Evolutionary conservation across 495 filamentous ascomycete genomes (phyloP), one percentile per base, ranked within the genome.

Genomic region (Platismatia glauca): DNA sequence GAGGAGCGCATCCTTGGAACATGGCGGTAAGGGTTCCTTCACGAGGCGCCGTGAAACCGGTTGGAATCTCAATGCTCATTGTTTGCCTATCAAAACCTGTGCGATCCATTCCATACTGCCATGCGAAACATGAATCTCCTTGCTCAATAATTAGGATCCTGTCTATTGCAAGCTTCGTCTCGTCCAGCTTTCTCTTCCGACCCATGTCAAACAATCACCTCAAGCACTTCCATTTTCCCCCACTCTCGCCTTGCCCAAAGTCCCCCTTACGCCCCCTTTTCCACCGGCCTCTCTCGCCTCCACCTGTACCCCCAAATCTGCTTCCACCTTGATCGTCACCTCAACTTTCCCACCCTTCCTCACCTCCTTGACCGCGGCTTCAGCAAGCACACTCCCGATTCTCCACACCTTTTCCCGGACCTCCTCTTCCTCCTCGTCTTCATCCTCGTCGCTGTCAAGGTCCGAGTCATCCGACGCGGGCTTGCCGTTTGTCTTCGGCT

Each of bases 311-410:
- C 78, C 78, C 56, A 96, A 75, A 73, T 97, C 91, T 22, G 81
- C 81, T 48, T 80, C 83, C 61, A 97, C 88, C 68, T 90, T 92
- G 64, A 98, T 81, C 71, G 88, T 93, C 55, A 97, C 85, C 81
- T 97, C 94, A 65, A 97, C 85, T 79, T 94, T 96, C 66, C 82
- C 81, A 43, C 89, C 89, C 79, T 91, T 92, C 84, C 89, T 90
- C 61, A 91, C 84, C 62, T 80, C 89, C 74, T 81, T 86, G 69
- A 97, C 73, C 37, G 86, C 88, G 15, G 89, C 88, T 78, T 98
- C 94, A 55, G 91, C 92, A 56, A 98, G 83, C 57, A 89, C 80
- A 62, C 79, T 85, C 62, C 88, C 88, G 37, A 91, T 83, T 78
- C 93, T 95, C 89, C 91, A 96, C n/a, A 93, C 81, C 78, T 91